A percentile compares a stretch with the other conserved stretches of the same genome.
Conservation (phyloP, 257 asterid species). For the Coffea canephora region DNA sequence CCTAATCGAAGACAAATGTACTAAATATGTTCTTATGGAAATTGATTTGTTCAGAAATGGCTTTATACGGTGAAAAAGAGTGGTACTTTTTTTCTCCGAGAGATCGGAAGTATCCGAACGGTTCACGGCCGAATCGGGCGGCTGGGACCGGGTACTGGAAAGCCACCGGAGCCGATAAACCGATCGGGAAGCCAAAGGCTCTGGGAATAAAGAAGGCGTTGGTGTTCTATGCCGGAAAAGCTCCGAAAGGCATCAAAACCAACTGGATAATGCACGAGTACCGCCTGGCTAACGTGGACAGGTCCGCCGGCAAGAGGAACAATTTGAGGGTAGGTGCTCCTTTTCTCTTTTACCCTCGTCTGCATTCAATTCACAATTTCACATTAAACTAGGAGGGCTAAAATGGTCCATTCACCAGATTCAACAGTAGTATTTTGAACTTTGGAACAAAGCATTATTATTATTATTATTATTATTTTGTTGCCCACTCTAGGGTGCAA, state of each 20-base stretch:
- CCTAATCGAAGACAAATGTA: too few species aligned
- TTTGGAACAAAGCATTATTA: too few species aligned
- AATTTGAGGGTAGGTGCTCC: constrained; percentile 45
- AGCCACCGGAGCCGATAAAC: constrained; percentile 80
- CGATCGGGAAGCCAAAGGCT: constrained; percentile 58
- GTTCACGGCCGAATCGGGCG: constrained; percentile 67
- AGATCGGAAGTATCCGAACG: constrained; percentile 70
- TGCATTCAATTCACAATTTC: background rate
- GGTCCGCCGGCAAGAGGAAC: constrained; percentile 54
- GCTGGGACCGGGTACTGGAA: constrained; percentile 73
- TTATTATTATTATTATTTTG: too few species aligned
- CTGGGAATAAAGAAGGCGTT: constrained; percentile 66
- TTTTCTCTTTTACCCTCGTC: background rate
- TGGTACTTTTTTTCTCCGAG: constrained; percentile 75
- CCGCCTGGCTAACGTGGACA: constrained; percentile 63
- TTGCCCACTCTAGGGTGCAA: too few species aligned
- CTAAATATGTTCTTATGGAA: background rate
- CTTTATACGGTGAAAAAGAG: constrained; percentile 64
- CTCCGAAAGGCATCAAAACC: constrained; percentile 61
- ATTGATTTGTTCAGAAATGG: constrained; percentile 35
- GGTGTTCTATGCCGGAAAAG: constrained; percentile 68
- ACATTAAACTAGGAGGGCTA: background rate
- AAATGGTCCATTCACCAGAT: background rate
- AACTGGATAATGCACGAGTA: constrained; percentile 84
- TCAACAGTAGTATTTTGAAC: too few species aligned